Base-by-base conservation (phyloP, 1,284 basidiomycete genomes). In the Fistulina hepatica region DNA sequence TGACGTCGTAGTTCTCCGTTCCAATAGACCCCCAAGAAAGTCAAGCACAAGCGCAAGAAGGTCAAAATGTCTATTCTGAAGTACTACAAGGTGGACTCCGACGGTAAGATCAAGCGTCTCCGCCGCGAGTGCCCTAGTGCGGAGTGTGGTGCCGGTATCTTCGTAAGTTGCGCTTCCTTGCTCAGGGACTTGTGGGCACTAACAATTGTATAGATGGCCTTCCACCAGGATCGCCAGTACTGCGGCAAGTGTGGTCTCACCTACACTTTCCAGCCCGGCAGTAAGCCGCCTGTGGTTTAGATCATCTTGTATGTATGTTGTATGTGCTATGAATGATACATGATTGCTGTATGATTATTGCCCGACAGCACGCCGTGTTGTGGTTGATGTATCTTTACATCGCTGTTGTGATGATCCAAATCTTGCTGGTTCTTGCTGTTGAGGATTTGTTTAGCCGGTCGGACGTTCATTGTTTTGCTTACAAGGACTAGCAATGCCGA, bases 11-110 rank as follows among this genome's bases (percentile, higher is more conserved):
- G 26, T 32, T 19, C 32, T 19, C 42, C 24, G 26, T 17, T 16
- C 22, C 26, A 20, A 35, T 26, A 92, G 88, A 94, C 92, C 60
- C 94, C 94, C 67, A 98, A 98, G 82, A 97, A 97, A 76, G 81
- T 97, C 77, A 97, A 97, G 82, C 93, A 97, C 76, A 97, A 97
- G 82, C 83, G 85, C 65, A 94, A 94, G 77, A 95, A 97, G 77
- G 91, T 97, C 74, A 98, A 94, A 72, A 91, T 95, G 93, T 72
- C 91, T 56, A 93, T 97, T 71, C 74, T 98, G 63, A 97, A 97
- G 71, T 97, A 95, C 77, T 97, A 97, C 76, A 95, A 93, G 71
- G 93, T 98, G 57, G 93, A 97, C 68, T 91, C 89, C 42, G 93
- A 97, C 57, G 95, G 94, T 64, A 95, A 95, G 73, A 93, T 98